These are phyloP conservation scores for Verticillium nubilum DNA, from an alignment of 2,329 filamentous ascomycete species.

Conservation along the genomic window DNA sequence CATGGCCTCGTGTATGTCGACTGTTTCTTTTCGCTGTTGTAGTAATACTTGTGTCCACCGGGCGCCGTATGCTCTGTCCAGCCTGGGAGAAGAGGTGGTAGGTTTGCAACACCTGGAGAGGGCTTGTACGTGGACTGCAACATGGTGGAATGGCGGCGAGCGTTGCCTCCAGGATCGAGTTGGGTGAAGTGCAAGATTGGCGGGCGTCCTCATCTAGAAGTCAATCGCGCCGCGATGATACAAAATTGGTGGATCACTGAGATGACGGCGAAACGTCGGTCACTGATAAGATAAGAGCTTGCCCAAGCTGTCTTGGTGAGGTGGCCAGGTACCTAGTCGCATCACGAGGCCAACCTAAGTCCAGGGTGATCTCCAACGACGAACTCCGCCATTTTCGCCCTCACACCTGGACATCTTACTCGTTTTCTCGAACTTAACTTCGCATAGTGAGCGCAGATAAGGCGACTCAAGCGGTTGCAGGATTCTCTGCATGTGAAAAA, in stretches of 20 bases:
- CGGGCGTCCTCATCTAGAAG: neutral
- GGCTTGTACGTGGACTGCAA: constrained; percentile 73
- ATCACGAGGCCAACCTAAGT: neutral
- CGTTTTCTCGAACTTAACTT: neutral
- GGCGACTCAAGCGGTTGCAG: too few species aligned
- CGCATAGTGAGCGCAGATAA: too few species aligned
- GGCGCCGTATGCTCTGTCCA: constrained; percentile 95
- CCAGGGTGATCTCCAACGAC: neutral
- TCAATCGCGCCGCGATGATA: neutral
- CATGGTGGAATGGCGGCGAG: constrained; percentile 39
- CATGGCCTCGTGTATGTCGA: constrained; percentile 83
- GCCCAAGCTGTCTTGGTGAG: neutral
- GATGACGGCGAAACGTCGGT: constrained; percentile 4
- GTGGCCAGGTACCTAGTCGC: neutral
- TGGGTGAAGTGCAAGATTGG: neutral
- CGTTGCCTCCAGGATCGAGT: neutral
- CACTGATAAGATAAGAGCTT: constrained; percentile 5
- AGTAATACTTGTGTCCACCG: constrained; percentile 82
- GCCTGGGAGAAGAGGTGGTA: constrained; percentile 64
- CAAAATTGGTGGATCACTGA: neutral
- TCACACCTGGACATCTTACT: neutral
- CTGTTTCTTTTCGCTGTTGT: constrained; percentile 73
- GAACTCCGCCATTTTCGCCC: too few species aligned
- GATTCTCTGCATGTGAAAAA: too few species aligned
- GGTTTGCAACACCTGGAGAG: constrained; percentile 30